Conservation (phyloP, 441 rosid species). For the Manihot esculenta region DNA sequence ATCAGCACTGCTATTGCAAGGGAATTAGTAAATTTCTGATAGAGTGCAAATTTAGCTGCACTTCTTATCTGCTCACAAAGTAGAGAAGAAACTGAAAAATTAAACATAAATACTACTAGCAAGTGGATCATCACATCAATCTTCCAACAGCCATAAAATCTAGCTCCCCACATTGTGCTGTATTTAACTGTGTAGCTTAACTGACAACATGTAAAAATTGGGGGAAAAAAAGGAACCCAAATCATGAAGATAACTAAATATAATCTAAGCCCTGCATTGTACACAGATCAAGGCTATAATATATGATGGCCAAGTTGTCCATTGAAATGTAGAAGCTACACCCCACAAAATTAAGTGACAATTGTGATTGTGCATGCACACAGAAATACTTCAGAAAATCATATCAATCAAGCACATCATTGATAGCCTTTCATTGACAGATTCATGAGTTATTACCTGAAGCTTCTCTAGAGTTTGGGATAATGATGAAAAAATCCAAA, state of each 20-base stretch:
- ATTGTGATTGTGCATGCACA: no score
- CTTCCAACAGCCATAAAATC: background rate
- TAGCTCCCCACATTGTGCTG: background rate
- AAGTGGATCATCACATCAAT: background rate
- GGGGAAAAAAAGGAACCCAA: no score
- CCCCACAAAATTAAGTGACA: no score
- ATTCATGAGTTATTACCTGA: background rate
- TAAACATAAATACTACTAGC: background rate
- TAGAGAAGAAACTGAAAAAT: background rate
- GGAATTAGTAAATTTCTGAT: background rate
- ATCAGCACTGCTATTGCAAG: constrained; percentile 51
- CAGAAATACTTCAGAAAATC: no score
- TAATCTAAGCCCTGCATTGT: no score
- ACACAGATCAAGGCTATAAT: background rate
- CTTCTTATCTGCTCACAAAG: background rate
- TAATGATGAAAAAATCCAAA: background rate
- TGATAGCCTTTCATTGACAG: background rate
- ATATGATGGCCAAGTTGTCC: background rate
- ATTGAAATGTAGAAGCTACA: no score
- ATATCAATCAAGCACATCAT: background rate
- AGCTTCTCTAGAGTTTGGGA: constrained; percentile 4
- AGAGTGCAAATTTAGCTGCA: constrained; percentile 1
- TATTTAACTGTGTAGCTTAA: no score
- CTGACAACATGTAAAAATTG: no score
- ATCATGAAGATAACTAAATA: no score